Conservation (phyloP, 345 rosid species). For the Sisymbrium irio region DNA sequence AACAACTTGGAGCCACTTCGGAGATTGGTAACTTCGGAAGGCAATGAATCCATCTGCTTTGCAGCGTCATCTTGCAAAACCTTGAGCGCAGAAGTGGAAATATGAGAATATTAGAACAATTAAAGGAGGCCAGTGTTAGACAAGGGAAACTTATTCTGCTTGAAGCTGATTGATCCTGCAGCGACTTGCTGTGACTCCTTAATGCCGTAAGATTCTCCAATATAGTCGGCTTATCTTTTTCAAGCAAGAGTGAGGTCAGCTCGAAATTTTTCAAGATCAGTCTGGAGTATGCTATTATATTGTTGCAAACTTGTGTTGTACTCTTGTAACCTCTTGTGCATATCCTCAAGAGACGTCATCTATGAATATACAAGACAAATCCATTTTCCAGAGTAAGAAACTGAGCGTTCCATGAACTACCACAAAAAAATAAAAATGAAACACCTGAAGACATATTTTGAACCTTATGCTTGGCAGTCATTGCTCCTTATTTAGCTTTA, state of each 20-base stretch:
- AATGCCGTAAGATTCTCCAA: constrained; percentile 74
- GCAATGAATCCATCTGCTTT: constrained; percentile 60
- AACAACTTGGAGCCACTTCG: constrained; percentile 69
- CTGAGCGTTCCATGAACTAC: neutral
- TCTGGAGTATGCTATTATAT: too few species aligned
- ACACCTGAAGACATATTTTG: neutral
- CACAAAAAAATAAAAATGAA: neutral
- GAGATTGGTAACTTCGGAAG: constrained; percentile 60
- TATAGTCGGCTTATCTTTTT: constrained; percentile 71
- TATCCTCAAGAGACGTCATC: constrained; percentile 66
- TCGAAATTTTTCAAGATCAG: constrained; percentile 49
- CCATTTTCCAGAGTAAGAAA: neutral
- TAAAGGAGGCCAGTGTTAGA: neutral
- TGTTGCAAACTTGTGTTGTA: too few species aligned
- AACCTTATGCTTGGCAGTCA: constrained; percentile 69
- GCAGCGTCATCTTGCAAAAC: constrained; percentile 70
- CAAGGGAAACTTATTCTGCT: constrained; percentile 54
- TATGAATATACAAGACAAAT: constrained; percentile 27
- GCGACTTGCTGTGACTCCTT: constrained; percentile 72
- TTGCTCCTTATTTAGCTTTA: constrained; percentile 58
- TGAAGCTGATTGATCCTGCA: constrained; percentile 73
- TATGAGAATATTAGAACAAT: neutral
- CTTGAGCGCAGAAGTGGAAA: constrained; percentile 34
- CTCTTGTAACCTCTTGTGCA: constrained; percentile 71
- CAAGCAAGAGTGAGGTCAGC: constrained; percentile 59